Base-by-base conservation (phyloP, 1,284 basidiomycete genomes). In the Trichosporon sp. region DNA sequence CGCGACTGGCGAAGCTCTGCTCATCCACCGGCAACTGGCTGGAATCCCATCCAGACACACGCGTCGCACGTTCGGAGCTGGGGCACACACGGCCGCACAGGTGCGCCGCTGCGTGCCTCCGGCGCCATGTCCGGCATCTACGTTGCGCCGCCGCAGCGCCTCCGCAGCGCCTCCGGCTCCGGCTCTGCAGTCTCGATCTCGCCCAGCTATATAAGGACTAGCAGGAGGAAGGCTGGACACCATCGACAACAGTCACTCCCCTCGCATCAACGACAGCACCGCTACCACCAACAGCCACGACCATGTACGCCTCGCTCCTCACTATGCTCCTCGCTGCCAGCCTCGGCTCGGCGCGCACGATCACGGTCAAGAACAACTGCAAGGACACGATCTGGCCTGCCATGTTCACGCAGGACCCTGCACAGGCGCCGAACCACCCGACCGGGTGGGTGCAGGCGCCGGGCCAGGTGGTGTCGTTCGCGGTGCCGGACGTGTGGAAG, bases 281-380 rank as follows among this genome's bases (percentile, higher is more conserved):
- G 8, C n/a, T n/a, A n/a, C n/a, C 18, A 42, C 38, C 18, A n/a
- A 42, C 15, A 18, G n/a, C n/a, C n/a, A 42, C 18, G 11, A 29
- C 51, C 11, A 56, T 56, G 51, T 56, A 27, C 51, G 21, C 51
- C 51, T 25, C 51, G 3, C 23, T 56, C 51, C 25, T 56, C 25
- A 15, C 25, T 7, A 12, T 12, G 21, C 12, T 56, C 25, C 25
- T 56, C 51, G 23, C 23, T 13, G 51, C 51, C 25, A 27, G 23
- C 63, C 11, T 18, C 51, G 51, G 23, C 23, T 56, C 51, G 23
- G 74, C 66, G 27, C 77, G 77, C 18, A 64, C 63, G 15, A 74
- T 78, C 69, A 78, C 74, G 15, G 66, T 77, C 23, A 66, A 62
- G 31, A 76, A 78, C 69, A 70, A 66, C 8, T 77, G 77, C 67